These are phyloP conservation scores for Panus rudis DNA, from an alignment of 768 basidiomycete genomes.

Conservation along the genomic window DNA sequence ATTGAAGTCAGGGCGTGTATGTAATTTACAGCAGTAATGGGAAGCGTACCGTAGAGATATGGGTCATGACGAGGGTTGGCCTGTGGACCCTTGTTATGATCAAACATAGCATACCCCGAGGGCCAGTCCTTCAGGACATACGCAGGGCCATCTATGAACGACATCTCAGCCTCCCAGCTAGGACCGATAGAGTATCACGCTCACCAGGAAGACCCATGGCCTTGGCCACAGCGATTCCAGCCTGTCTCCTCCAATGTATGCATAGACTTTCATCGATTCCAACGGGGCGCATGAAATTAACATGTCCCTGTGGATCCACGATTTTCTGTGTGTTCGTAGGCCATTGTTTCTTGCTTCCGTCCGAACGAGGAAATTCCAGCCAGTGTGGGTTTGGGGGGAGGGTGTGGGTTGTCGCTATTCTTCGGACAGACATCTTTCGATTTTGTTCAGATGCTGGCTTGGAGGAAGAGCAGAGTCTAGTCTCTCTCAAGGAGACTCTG, in stretches of 20 bases:
- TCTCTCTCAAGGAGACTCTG: not conserved
- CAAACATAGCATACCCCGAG: conserved; percentile 58
- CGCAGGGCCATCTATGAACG: conserved; percentile 35
- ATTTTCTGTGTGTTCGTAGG: conserved; percentile 48
- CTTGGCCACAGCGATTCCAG: conserved; percentile 36
- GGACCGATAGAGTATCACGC: conserved; percentile 8
- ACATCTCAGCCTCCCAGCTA: conserved; percentile 2
- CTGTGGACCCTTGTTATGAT: conserved; percentile 64
- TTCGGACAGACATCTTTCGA: conserved; percentile 16
- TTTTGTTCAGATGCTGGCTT: too few species aligned
- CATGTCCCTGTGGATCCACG: conserved; percentile 53
- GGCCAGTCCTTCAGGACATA: conserved; percentile 67
- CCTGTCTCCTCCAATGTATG: conserved; percentile 46
- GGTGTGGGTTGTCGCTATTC: conserved; percentile 8
- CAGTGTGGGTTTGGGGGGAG: conserved; percentile 49
- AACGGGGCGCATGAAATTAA: conserved; percentile 65
- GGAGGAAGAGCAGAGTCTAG: conserved; percentile 4
- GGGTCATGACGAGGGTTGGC: conserved; percentile 59
- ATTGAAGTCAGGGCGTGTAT: not conserved
- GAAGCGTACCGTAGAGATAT: conserved; percentile 62
- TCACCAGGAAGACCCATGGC: conserved; percentile 44
- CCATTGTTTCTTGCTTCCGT: conserved; percentile 49
- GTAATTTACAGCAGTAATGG: not conserved
- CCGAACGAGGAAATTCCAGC: conserved; percentile 54
- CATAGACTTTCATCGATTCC: conserved; percentile 41